phyloP scores from a whole-genome alignment of 495 filamentous ascomycete genomes.

The Tuber melanosporum region DNA sequence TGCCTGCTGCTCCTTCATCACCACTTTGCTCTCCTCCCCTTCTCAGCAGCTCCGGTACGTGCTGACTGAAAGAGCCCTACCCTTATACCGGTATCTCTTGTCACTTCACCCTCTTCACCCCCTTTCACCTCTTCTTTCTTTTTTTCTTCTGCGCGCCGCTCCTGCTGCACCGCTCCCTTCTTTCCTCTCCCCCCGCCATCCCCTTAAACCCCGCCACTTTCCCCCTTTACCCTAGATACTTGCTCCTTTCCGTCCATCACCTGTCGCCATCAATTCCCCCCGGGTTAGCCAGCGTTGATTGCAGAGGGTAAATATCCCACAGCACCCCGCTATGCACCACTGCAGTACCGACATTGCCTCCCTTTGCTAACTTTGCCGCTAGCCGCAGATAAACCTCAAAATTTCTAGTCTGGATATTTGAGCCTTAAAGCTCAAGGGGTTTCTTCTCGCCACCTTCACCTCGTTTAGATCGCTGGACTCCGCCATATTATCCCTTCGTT shows the following conservation, averaged over 20 bases:
- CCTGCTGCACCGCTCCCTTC: neutral
- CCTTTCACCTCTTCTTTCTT: neutral
- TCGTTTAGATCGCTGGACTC: neutral
- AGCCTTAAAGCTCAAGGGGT: neutral
- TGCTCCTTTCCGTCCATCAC: neutral
- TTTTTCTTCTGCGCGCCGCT: neutral
- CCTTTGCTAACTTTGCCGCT: neutral
- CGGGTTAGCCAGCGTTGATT: neutral
- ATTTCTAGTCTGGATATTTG: neutral
- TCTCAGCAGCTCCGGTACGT: neutral
- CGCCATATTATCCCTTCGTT: neutral
- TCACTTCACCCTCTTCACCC: neutral
- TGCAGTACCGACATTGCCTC: neutral
- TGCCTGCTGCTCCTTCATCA: neutral
- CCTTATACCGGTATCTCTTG: neutral
- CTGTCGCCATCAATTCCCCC: neutral
- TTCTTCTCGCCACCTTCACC: neutral
- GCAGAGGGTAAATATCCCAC: neutral
- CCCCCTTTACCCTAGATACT: neutral
- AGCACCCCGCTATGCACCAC: neutral
- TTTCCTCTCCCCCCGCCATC: neutral
- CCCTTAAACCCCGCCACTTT: neutral
- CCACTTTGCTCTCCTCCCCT: neutral
- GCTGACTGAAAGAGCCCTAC: constrained; percentile 1
- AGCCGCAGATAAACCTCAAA: neutral